Evolutionary conservation across 208 protist genomes (phyloP).

Genomic region (Phytomonas sp.): DNA sequence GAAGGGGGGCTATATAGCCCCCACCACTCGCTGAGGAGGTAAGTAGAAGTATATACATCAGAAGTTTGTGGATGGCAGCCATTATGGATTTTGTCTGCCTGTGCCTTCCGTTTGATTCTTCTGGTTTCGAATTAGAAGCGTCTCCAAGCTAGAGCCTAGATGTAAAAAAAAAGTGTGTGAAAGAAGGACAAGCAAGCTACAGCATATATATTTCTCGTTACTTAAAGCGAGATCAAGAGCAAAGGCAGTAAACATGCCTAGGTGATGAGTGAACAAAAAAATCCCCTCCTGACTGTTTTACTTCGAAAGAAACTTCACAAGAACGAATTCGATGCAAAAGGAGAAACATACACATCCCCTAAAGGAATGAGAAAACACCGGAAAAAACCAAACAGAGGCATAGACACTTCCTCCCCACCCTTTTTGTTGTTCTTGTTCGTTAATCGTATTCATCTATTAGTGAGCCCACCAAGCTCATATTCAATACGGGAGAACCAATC

Average conservation of each 20-base stretch:
- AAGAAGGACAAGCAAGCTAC: background rate
- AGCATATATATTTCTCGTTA: background rate
- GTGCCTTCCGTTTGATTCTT: no score
- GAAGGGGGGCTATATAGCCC: background rate
- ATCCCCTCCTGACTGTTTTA: background rate
- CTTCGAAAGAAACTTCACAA: background rate
- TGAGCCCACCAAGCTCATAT: background rate
- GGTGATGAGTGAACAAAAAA: background rate
- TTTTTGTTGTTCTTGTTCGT: background rate
- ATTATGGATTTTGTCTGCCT: background rate
- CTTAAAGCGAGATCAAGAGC: background rate
- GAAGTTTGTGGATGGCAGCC: background rate
- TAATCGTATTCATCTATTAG: background rate
- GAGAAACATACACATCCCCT: background rate
- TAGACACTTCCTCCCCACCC: slow-evolving; percentile 6
- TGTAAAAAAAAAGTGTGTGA: background rate
- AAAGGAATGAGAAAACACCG: background rate
- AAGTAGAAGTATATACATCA: background rate
- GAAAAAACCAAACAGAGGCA: slow-evolving; percentile 10
- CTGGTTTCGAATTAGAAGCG: background rate
- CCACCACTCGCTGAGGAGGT: background rate
- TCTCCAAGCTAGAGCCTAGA: background rate
- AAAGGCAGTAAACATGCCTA: background rate
- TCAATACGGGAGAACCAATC: background rate
- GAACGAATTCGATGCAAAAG: background rate